Evolutionary conservation across 2,329 filamentous ascomycete genomes (phyloP).

Genomic region (Trichoderma simmonsii): DNA sequence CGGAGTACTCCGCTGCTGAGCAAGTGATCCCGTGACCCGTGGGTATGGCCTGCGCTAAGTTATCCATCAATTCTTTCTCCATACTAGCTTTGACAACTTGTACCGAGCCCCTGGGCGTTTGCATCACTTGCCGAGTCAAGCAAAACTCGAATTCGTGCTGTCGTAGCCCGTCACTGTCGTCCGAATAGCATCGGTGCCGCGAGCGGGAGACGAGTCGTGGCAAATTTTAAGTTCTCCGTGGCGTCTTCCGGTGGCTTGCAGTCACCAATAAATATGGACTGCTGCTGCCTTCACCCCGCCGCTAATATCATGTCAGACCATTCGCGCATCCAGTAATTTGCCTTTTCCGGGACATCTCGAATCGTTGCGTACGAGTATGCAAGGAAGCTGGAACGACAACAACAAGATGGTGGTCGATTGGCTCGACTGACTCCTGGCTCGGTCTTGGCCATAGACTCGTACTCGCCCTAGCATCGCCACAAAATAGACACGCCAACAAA

Average conservation of each 20-base stretch:
- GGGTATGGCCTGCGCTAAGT: neutral
- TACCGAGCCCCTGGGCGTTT: neutral
- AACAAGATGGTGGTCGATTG: neutral
- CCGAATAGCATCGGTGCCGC: neutral
- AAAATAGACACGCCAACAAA: neutral
- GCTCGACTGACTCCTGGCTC: neutral
- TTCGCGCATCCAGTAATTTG: neutral
- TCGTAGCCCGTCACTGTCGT: neutral
- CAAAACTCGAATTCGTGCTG: neutral
- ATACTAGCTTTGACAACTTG: neutral
- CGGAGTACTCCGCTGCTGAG: neutral
- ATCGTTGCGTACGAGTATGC: neutral
- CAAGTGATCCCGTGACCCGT: slow-evolving; percentile 7
- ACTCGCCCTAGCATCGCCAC: neutral
- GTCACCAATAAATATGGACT: neutral
- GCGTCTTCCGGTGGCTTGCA: neutral
- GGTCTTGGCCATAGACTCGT: neutral
- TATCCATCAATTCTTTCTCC: neutral
- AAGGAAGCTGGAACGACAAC: neutral
- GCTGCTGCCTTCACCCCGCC: neutral
- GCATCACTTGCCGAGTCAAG: neutral
- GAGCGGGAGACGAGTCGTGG: neutral
- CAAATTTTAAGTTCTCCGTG: neutral
- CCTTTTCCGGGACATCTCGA: neutral
- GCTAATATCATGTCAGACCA: slow-evolving; percentile 5